Evolutionary conservation across 192 early-diverging fungal species (phyloP).

Genomic region (Phycomyces blakesleeanus): DNA sequence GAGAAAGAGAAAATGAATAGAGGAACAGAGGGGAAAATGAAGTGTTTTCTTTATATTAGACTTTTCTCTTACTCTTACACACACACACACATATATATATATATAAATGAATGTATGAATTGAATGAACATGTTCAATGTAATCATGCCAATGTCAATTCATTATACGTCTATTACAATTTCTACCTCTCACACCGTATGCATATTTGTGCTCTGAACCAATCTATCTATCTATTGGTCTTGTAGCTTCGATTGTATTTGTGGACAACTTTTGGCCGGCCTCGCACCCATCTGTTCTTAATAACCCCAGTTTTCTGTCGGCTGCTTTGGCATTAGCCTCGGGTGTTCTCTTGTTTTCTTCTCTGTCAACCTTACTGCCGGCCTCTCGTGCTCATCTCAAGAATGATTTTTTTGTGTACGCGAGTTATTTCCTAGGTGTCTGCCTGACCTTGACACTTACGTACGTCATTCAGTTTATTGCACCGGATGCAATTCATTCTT

Average conservation of each 20-base stretch:
- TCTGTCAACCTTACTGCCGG: constrained; percentile 26
- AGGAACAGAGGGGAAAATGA: too few relatives aligned
- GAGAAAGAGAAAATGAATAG: too few relatives aligned
- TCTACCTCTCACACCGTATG: too few relatives aligned
- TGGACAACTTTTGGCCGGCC: constrained; percentile 12
- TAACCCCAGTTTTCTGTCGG: constrained; percentile 15
- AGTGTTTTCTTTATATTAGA: too few relatives aligned
- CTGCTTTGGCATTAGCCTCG: constrained; percentile 21
- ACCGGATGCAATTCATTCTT: constrained; percentile 27
- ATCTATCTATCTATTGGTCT: background rate
- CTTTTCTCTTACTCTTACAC: too few relatives aligned
- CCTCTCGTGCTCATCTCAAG: constrained; percentile 11
- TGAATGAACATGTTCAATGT: too few relatives aligned
- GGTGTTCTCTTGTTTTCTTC: constrained; percentile 33
- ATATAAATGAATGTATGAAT: too few relatives aligned
- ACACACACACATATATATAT: too few relatives aligned
- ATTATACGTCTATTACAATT: too few relatives aligned
- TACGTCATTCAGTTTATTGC: constrained; percentile 18
- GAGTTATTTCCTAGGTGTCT: constrained; percentile 21
- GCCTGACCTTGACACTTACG: constrained; percentile 27
- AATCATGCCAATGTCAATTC: background rate
- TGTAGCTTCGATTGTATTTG: constrained; percentile 29
- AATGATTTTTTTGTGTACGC: constrained; percentile 11
- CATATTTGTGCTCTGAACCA: too few relatives aligned
- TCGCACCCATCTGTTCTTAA: background rate